phyloP scores from a whole-genome alignment of 805 yeast genomes.

The Grigorovia yakushimaensis region DNA sequence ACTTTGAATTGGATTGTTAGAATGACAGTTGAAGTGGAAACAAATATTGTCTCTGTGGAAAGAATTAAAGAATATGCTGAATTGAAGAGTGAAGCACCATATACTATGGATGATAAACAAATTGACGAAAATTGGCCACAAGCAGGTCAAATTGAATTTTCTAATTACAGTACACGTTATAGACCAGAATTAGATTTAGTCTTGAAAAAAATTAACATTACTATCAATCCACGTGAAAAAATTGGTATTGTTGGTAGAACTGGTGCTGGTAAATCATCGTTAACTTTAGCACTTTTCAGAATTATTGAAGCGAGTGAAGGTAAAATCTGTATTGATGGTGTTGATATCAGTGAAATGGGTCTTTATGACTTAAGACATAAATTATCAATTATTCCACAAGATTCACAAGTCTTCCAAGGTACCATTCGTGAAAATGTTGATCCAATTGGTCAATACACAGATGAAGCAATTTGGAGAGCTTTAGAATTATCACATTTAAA shows the following conservation, averaged over 20 bases:
- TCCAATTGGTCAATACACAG: conserved; percentile 59
- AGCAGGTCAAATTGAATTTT: conserved; percentile 55
- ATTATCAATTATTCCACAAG: conserved; percentile 85
- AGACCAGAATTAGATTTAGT: conserved; percentile 75
- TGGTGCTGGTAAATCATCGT: conserved; percentile 90
- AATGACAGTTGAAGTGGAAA: conserved; percentile 97
- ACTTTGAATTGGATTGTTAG: conserved; percentile 95
- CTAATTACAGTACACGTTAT: conserved; percentile 73
- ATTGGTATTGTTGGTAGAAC: conserved; percentile 95
- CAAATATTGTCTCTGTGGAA: conserved; percentile 94
- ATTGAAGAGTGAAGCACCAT: conserved; percentile 81
- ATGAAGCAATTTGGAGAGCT: conserved; percentile 76
- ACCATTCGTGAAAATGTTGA: conserved; percentile 78
- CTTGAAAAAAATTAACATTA: conserved; percentile 53
- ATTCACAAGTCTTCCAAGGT: conserved; percentile 86
- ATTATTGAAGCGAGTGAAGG: conserved; percentile 72
- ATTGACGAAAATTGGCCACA: conserved; percentile 72
- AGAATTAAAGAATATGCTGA: conserved; percentile 80
- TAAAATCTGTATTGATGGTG: conserved; percentile 59
- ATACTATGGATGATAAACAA: conserved; percentile 47
- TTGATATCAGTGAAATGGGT: conserved; percentile 60
- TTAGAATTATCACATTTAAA: conserved; percentile 71
- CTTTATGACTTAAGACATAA: conserved; percentile 66
- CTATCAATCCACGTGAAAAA: conserved; percentile 67
- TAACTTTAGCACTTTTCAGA: conserved; percentile 76